Evolutionary conservation across 257 asterid species (phyloP).

Genomic region (Avicennia marina): DNA sequence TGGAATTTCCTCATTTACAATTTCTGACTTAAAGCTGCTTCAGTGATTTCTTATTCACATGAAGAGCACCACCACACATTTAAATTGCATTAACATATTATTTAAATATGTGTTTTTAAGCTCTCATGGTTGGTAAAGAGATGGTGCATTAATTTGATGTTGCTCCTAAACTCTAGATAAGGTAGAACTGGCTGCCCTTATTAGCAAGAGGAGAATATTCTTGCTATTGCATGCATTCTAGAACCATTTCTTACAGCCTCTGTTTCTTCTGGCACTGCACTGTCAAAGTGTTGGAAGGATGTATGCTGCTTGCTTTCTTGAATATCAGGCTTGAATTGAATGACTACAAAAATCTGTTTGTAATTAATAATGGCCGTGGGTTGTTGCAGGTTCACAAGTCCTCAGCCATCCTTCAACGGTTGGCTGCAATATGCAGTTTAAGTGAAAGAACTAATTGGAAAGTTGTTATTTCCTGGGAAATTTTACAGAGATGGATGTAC

Average conservation of each 20-base stretch:
- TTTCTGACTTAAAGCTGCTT: conserved; percentile 9
- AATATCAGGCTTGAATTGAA: neutral
- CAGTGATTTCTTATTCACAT: conserved; percentile 5
- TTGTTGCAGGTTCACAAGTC: conserved; percentile 72
- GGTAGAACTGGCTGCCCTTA: neutral
- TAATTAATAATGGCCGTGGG: neutral
- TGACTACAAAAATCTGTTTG: neutral
- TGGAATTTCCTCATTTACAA: conserved; percentile 3
- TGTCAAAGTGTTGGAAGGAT: neutral
- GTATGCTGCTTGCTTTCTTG: neutral
- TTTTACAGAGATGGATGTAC: conserved; percentile 64
- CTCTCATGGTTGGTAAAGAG: neutral
- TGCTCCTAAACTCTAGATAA: neutral
- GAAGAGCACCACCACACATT: neutral
- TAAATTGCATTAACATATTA: neutral
- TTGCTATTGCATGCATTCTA: neutral
- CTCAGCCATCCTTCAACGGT: conserved; percentile 64
- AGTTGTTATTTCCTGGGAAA: conserved; percentile 61
- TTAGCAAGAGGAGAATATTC: neutral
- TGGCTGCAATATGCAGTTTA: conserved; percentile 77
- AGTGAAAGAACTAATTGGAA: conserved; percentile 62
- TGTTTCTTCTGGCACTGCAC: neutral
- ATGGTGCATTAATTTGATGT: neutral
- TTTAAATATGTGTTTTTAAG: neutral
- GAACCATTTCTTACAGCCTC: neutral